Evolutionary conservation across 139 green algal species (phyloP).

Genomic region (Gonium pectorale): DNA sequence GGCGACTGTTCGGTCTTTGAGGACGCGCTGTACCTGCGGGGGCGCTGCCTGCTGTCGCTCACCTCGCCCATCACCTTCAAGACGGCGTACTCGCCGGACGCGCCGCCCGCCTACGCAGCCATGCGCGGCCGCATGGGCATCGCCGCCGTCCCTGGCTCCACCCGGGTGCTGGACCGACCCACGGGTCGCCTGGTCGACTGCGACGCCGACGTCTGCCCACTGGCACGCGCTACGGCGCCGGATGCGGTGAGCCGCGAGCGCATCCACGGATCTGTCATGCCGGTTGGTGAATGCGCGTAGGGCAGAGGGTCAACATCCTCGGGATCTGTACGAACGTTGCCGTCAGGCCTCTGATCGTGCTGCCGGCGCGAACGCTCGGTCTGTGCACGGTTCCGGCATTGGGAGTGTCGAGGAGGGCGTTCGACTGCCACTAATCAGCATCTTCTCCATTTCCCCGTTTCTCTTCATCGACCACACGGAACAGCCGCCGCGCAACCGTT

Average conservation of each 20-base stretch:
- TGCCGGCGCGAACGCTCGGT: neutral
- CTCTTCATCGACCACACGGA: neutral
- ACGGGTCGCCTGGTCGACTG: neutral
- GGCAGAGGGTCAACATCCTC: neutral
- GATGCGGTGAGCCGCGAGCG: neutral
- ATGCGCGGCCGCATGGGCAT: conserved; percentile 6
- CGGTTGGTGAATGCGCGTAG: neutral
- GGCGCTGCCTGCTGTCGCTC: too few species aligned
- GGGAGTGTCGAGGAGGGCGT: too few species aligned
- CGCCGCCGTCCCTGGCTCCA: neutral
- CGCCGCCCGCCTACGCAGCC: neutral
- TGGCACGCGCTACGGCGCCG: neutral
- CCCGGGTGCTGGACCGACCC: neutral
- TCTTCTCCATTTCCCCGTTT: too few species aligned
- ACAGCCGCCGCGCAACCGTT: neutral
- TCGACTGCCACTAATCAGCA: too few species aligned
- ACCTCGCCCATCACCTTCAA: too few species aligned
- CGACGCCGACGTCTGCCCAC: neutral
- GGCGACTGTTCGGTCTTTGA: too few species aligned
- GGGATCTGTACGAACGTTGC: neutral
- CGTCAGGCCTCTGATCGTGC: neutral
- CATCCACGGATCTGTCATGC: neutral
- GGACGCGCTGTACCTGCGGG: too few species aligned
- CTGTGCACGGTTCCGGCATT: neutral
- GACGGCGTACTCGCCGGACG: too few species aligned